Evolutionary conservation across 2,329 filamentous ascomycete genomes (phyloP), one percentile per base, ranked within the genome.

Genomic region (Tympanopsis confertula): DNA sequence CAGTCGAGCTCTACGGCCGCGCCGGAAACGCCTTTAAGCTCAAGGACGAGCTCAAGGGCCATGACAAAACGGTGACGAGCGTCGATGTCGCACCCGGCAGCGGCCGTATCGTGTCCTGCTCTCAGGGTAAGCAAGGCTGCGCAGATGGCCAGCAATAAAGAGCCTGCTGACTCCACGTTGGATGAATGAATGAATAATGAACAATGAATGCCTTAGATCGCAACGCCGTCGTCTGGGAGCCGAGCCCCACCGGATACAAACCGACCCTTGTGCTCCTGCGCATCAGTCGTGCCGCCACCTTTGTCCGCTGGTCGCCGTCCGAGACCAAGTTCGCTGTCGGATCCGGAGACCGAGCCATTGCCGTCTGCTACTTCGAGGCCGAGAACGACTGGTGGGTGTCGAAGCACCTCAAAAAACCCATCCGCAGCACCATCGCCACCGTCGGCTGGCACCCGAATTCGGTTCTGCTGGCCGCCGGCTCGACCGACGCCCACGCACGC

Each of bases 341-440:
- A 42, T 95, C 88, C 20, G 91, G 91, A 44, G 91, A 94, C 50
- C 81, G 91, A 45, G 83, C 94, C 46, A 94, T 98, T 52, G 87
- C 91, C 29, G 75, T 96, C 49, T 98, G 91, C 71, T 96, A 96
- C 68, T 98, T 98, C 51, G 91, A 98, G 56, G 86, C 94, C 58
- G 91, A 98, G 62, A 95, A 98, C 62, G 88, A 98, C 68, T 98
- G 91, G 91, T 98, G 91, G 91, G 89, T 98, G 30, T 95, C 88
- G 26, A 98, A 98, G 71, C 91, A 98, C 63, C 65, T 98, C 55
- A 96, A 96, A 77, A 98, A 96, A 74, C 91, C 91, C 15, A 94
- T 98, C 52, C 84, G 89, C 48, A 94, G 86, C 58, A 98, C 91
- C 40, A 89, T 98, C 51, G 96, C 91, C 39, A 87, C 84, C 13